Conservation (phyloP, 2,329 filamentous ascomycete species). For the Pestalotiopsis sp. region DNA sequence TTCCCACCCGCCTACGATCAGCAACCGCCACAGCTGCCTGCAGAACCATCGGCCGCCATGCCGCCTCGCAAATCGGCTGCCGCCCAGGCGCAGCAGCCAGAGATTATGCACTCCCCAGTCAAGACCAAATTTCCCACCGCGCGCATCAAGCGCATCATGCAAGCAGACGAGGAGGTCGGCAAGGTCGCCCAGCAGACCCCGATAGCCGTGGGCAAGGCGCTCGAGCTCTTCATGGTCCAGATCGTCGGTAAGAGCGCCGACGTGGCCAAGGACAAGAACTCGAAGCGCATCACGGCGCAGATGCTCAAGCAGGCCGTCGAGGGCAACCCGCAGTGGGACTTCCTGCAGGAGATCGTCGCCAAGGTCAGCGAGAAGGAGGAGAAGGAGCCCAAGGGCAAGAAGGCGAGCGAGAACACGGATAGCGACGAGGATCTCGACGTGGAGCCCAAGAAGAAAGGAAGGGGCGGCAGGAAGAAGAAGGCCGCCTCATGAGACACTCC, state of each 20-base stretch:
- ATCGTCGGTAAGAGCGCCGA: constrained; percentile 87
- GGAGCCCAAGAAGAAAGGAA: constrained; percentile 49
- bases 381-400: constrained; percentile 40
- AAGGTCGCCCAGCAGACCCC: constrained; percentile 98
- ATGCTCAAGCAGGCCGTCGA: constrained; percentile 92
- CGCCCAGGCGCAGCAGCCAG: constrained; percentile 39
- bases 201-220: constrained; percentile 91
- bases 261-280: constrained; percentile 79
- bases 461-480: constrained; percentile 55
- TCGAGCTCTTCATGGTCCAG: constrained; percentile 97
- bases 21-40: neutral
- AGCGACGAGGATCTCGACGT: constrained; percentile 52
- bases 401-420: constrained; percentile 56
- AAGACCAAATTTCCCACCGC: constrained; percentile 97
- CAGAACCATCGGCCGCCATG: constrained; percentile 33
- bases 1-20: constrained; percentile 7
- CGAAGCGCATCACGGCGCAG: constrained; percentile 85
- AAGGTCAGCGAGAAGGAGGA: constrained; percentile 68
- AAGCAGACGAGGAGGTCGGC: constrained; percentile 96
- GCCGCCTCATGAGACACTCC: constrained; percentile 30
- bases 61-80: constrained; percentile 38
- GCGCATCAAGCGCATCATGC: constrained; percentile 98
- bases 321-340: constrained; percentile 91
- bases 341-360: constrained; percentile 85
- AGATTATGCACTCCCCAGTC: constrained; percentile 70